Base-by-base conservation (phyloP, 768 basidiomycete genomes). In the Leccinum boreale region DNA sequence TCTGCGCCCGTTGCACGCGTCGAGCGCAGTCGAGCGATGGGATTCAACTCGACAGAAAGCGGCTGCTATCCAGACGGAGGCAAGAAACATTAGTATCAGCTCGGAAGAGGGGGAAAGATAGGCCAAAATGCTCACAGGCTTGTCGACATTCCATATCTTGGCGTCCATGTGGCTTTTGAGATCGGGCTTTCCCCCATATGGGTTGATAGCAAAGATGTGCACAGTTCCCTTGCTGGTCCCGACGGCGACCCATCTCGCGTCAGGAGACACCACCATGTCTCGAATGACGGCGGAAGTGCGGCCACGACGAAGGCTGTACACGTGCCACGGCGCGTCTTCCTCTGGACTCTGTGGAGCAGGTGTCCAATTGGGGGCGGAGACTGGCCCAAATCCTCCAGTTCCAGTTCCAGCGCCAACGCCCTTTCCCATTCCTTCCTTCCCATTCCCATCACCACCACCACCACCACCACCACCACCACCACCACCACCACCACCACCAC, bases 141-240 rank as follows among this genome's bases (percentile, higher is more conserved):
- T 78, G 4, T 73, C 70, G 3, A 72, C 70, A 61, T 92, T 88
- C 66, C 74, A 69, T 0, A 90, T 85, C 65, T 75, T 74, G 6
- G 81, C 83, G 36, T 81, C 78, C 55, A 86, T 62, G 72, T 89
- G 86, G 50, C 87, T 86, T 33, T 70, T 69, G 31, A 81, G 72
- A 72, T 91, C 85, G 2, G 86, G 76, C 33, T 76, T 76, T 4
- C 92, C 88, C 1, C 90, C 92, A 57, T 86, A 86, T 4, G 90
- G 90, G 67, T 92, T 89, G 8, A 86, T 76, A 8, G 86, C 82
- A 66, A 91, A 93, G 1, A 92, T 73, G 72, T 93, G 90, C 21
- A 86, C 72, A 0, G 84, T 88, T 56, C 84, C 70, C 62, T 85
- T 85, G 66, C 75, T 65, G 39, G 86, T 90, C n/a, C 79, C 82